These are phyloP conservation scores for Xerocomellus chrysenteron DNA, from an alignment of 768 basidiomycete species.

Conservation along the genomic window DNA sequence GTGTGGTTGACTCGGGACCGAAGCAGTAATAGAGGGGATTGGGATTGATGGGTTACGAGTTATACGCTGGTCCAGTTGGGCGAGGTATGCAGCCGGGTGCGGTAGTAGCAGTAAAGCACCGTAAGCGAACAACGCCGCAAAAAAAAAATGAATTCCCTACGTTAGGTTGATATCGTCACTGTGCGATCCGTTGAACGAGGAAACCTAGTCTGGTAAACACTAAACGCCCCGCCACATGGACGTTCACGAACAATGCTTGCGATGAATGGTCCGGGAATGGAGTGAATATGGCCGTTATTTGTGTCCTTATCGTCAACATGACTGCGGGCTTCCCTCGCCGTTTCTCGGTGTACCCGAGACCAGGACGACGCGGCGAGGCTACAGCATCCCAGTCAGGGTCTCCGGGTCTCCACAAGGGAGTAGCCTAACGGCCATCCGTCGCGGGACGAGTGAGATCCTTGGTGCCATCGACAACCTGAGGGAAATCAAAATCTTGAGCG, in stretches of 20 bases:
- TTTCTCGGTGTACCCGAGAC: background rate
- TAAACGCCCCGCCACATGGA: background rate
- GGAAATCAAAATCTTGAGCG: background rate
- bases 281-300: background rate
- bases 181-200: background rate
- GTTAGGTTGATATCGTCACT: background rate
- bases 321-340: background rate
- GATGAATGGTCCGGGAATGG: slow-evolving; percentile 5
- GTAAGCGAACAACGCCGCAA: background rate
- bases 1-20: slow-evolving; percentile 9
- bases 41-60: background rate
- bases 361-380: background rate
- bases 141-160: too few relatives aligned
- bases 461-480: background rate
- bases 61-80: background rate
- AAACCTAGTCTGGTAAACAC: background rate
- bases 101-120: background rate
- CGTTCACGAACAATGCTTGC: background rate
- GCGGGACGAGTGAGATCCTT: background rate
- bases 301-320: background rate
- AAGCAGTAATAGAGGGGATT: background rate
- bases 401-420: background rate
- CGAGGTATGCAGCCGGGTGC: background rate
- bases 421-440: background rate
- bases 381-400: background rate